Base-by-base conservation (phyloP, 805 yeast species). In the Wickerhamomyces pijperi region DNA sequence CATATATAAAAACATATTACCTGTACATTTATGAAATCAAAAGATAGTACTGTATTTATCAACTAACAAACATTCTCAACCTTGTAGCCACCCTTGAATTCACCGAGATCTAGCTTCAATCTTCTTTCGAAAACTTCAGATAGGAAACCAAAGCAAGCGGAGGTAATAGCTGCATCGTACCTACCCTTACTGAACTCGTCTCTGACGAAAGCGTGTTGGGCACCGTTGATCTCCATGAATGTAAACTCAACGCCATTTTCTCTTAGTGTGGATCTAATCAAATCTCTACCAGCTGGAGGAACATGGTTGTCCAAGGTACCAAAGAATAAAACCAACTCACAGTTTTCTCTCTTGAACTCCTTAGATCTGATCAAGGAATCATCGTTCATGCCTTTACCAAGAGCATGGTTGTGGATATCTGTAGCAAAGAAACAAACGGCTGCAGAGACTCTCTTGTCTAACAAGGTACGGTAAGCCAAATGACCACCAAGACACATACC, bases 401-500 rank as follows among this genome's bases (percentile, higher is more conserved):
- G 59, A 7, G 78, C 70, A 50, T 70, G 78, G 42, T 66, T 66
- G 54, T 83, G 92, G 52, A 83, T 78, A 51, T 82, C 92, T 5
- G 94, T 82, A 13, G 86, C 83, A 61, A 82, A 82, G 60, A 81
- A 82, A 44, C 87, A 76, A 16, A 81, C 82, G 11, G 79, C 70
- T 15, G 88, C 85, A 12, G 64, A 61, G 35, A 82, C 74, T 41
- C 85, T 60, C 29, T 68, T 63, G 51, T 82, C 85, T 46, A 81
- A 64, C 2, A 79, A 76, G 3, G 82, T 76, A 47, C 94, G 65
- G 61, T 70, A 80, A 1, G 92, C 90, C 49, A 82, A 63, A 54
- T 82, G 92, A 1, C 92, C 94, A 17, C 92, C 92, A 29, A 82
- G 70, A 56, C 94, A 83, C 92, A 83, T 83, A 16, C 92, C 94